Evolutionary conservation across 306 rosid genomes (phyloP).

Genomic region (Fagus sylvatica): DNA sequence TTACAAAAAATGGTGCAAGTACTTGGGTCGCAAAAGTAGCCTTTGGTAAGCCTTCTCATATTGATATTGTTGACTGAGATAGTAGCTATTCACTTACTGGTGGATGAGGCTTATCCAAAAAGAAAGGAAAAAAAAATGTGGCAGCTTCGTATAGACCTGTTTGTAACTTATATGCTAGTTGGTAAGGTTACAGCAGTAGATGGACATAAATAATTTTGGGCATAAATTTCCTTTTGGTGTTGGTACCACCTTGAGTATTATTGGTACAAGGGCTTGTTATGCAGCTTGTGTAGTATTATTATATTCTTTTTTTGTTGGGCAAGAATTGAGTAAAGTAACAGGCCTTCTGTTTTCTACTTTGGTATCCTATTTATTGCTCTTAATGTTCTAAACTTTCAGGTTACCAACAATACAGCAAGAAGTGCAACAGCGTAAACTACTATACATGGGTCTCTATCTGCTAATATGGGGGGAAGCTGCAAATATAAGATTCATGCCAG

Average conservation of each 20-base stretch:
- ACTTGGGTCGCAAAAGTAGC: constrained; percentile 96
- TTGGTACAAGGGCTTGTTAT: neutral
- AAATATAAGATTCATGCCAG: constrained; percentile 97
- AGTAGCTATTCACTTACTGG: constrained; percentile 3
- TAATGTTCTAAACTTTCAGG: constrained; percentile 50
- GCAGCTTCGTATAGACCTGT: neutral
- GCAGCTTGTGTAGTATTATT: neutral
- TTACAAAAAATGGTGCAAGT: constrained; percentile 98
- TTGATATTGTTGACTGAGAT: constrained; percentile 19
- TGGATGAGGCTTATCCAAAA: neutral
- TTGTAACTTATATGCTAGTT: neutral
- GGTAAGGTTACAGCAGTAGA: neutral
- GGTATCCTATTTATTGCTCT: neutral
- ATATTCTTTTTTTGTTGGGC: neutral
- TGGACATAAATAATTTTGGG: neutral
- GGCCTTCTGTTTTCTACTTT: neutral
- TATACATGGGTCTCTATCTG: constrained; percentile 96
- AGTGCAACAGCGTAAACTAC: constrained; percentile 95
- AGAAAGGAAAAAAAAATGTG: too few relatives aligned
- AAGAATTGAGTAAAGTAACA: neutral
- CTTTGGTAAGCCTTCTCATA: constrained; percentile 67
- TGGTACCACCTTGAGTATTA: neutral
- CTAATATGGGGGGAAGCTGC: constrained; percentile 99
- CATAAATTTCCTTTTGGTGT: neutral
- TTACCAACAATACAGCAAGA: constrained; percentile 98